Evolutionary conservation across 768 basidiomycete genomes (phyloP).

Genomic region (Xanthoconium stramineum): DNA sequence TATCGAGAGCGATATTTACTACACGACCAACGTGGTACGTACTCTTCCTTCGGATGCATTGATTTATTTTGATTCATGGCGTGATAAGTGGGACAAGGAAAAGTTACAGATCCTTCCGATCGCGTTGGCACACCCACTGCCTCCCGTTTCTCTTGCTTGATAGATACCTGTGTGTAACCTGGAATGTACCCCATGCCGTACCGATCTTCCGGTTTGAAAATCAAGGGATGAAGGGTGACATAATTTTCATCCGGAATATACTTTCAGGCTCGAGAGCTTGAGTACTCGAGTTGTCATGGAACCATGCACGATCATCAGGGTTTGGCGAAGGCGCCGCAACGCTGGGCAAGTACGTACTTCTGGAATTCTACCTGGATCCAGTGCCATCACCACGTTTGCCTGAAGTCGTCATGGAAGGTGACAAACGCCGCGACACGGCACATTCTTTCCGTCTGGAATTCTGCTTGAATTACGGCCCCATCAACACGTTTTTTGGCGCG

Average conservation of each 20-base stretch:
- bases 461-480: background rate
- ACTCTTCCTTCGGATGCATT: background rate
- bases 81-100: conserved; percentile 56
- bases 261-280: background rate
- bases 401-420: background rate
- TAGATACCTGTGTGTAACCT: background rate
- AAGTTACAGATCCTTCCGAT: conserved; percentile 51
- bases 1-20: conserved; percentile 24
- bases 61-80: background rate
- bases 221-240: background rate
- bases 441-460: background rate
- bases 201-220: background rate
- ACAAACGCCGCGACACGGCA: background rate
- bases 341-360: background rate
- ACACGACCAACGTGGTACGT: conserved; percentile 24
- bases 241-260: background rate
- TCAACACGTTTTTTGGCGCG: conserved; percentile 11
- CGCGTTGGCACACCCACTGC: conserved; percentile 27
- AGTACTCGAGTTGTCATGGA: background rate
- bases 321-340: background rate
- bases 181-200: background rate
- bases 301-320: background rate
- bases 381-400: conserved; percentile 4
- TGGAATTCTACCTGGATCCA: background rate
- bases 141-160: conserved; percentile 5